Evolutionary conservation across 371 early-diverging fungal species (phyloP).

Genomic region (Conidiobolus incongruus): DNA sequence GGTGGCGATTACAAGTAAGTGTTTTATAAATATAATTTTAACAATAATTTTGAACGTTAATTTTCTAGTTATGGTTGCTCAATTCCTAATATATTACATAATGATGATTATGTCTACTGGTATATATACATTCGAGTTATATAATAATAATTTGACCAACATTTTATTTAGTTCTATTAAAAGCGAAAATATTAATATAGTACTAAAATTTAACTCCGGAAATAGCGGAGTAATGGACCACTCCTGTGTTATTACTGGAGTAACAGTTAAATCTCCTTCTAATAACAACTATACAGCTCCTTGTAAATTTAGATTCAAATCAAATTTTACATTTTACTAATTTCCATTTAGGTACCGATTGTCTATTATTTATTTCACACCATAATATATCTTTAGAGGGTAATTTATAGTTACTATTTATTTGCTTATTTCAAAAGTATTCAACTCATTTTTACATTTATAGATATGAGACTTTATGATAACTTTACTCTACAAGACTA

Average conservation of each 20-base stretch:
- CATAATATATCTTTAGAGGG: neutral
- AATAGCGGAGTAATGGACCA: neutral
- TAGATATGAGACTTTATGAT: neutral
- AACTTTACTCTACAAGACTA: neutral
- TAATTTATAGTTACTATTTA: neutral
- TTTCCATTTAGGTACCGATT: neutral
- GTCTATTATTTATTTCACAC: neutral
- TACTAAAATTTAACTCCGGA: conserved; percentile 1
- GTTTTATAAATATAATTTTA: neutral
- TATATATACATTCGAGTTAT: neutral
- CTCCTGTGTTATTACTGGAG: neutral
- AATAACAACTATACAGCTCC: conserved; percentile 1
- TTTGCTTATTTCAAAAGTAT: neutral
- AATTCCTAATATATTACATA: neutral
- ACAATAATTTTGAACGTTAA: neutral
- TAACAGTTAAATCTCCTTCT: neutral
- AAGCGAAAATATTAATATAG: neutral
- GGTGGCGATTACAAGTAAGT: conserved; percentile 2
- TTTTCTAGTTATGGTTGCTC: neutral
- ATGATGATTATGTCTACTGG: neutral
- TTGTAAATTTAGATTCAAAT: neutral
- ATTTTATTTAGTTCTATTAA: neutral
- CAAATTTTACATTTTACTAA: neutral
- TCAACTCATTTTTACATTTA: too few species aligned
- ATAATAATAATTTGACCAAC: neutral